Conservation (phyloP, 1,284 basidiomycete genomes). For the Cryptococcus sp. region DNA sequence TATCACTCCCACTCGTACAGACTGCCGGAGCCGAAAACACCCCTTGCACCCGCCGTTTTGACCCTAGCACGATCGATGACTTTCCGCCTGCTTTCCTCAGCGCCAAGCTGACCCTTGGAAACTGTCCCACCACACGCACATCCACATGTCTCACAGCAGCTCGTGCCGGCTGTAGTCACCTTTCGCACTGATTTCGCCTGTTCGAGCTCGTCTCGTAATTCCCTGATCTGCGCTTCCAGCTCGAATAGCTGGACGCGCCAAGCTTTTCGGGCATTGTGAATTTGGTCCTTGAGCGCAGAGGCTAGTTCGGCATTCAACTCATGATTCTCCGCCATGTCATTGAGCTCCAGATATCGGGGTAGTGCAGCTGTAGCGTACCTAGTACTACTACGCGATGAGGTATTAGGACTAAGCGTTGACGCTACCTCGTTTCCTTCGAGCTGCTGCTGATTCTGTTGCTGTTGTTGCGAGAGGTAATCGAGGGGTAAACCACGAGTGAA, state of each 20-base stretch:
- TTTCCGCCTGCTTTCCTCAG: not conserved
- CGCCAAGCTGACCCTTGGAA: constrained; percentile 3
- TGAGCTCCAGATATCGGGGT: not conserved
- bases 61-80: constrained; percentile 70
- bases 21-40: constrained; percentile 48
- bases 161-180: not conserved
- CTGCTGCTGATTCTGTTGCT: not conserved
- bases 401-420: not conserved
- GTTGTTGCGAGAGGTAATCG: constrained; percentile 54
- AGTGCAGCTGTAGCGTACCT: not conserved
- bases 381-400: no score
- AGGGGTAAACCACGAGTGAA: constrained; percentile 68
- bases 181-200: constrained; percentile 55
- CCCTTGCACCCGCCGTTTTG: constrained; percentile 49
- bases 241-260: constrained; percentile 74
- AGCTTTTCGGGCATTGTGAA: constrained; percentile 51
- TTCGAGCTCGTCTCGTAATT: constrained; percentile 67
- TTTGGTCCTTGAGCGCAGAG: constrained; percentile 11
- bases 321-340: not conserved
- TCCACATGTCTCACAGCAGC: constrained; percentile 63
- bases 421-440: not conserved
- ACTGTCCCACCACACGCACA: constrained; percentile 51
- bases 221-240: constrained; percentile 69
- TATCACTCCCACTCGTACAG: constrained; percentile 36
- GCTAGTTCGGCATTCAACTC: not conserved